These are phyloP conservation scores for Arctium lappa DNA, from an alignment of 129 eudicot genomes.

Conservation along the genomic window DNA sequence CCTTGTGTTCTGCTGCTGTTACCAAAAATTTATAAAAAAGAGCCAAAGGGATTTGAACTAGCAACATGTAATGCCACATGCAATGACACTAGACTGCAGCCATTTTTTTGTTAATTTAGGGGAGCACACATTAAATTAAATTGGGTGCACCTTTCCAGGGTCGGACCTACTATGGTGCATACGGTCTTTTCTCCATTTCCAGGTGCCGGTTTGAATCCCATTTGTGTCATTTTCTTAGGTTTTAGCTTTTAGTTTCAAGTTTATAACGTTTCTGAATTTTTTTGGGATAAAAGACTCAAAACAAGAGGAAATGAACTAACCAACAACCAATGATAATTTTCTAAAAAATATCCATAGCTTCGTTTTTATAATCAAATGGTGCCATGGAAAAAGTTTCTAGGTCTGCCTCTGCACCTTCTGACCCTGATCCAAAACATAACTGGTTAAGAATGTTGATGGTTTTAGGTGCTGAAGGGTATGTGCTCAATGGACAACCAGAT, in stretches of 20 bases:
- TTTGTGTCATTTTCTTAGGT: background rate
- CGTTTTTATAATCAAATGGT: background rate
- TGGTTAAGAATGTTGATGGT: background rate
- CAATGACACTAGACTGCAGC: background rate
- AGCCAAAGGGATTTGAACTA: background rate
- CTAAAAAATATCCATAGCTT: background rate
- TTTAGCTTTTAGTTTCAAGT: background rate
- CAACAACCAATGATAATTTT: background rate
- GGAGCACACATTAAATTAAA: background rate
- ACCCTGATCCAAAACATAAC: background rate
- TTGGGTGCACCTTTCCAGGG: background rate
- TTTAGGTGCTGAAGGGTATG: conserved; percentile 88
- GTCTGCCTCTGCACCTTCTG: background rate
- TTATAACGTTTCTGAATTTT: background rate
- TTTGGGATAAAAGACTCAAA: background rate
- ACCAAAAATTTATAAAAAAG: background rate
- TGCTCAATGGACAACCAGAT: conserved; percentile 66
- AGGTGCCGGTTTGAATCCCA: no score
- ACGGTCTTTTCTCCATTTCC: no score
- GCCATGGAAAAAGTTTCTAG: background rate
- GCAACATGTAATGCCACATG: background rate
- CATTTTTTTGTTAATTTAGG: background rate
- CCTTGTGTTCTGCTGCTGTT: background rate
- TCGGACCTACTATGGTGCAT: background rate
- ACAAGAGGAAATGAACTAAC: background rate